Evolutionary conservation across 495 filamentous ascomycete genomes (phyloP).

Genomic region (Talaromyces proteolyticus): DNA sequence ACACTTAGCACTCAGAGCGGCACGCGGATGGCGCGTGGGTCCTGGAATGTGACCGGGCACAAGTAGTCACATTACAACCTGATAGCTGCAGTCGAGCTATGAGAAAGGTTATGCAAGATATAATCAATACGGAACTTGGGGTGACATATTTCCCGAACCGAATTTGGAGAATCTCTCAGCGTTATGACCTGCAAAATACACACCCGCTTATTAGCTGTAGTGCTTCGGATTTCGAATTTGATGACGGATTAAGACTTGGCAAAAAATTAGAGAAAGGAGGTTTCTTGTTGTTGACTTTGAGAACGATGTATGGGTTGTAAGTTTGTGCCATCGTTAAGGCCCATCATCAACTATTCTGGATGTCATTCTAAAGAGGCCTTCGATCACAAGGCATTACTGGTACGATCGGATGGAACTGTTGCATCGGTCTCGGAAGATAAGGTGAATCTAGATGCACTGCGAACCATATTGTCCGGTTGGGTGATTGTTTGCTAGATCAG

Average conservation of each 20-base stretch:
- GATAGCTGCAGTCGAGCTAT: conserved; percentile 11
- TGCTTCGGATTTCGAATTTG: conserved; percentile 21
- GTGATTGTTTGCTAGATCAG: no score
- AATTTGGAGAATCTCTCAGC: conserved; percentile 21
- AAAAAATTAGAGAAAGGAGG: conserved; percentile 12
- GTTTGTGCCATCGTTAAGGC: conserved; percentile 8
- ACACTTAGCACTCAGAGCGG: conserved; percentile 25
- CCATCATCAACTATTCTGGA: conserved; percentile 13
- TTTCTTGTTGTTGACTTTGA: conserved; percentile 18
- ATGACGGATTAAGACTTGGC: conserved; percentile 16
- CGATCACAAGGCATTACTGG: no score
- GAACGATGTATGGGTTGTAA: conserved; percentile 2
- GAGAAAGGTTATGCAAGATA: conserved; percentile 12
- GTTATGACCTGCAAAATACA: conserved; percentile 13
- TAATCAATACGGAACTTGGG: conserved; percentile 21
- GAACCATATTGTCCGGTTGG: no score
- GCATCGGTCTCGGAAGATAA: no score
- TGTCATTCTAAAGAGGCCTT: conserved; percentile 14
- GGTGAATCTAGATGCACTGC: no score
- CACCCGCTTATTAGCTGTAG: conserved; percentile 22
- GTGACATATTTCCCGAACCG: conserved; percentile 19
- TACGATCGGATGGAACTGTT: no score
- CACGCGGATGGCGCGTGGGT: conserved; percentile 20
- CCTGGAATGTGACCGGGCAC: conserved; percentile 22
- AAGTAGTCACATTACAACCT: conserved; percentile 15